These are phyloP conservation scores for Perkinsela sp. DNA, from an alignment of 208 protist genomes.

Conservation along the genomic window DNA sequence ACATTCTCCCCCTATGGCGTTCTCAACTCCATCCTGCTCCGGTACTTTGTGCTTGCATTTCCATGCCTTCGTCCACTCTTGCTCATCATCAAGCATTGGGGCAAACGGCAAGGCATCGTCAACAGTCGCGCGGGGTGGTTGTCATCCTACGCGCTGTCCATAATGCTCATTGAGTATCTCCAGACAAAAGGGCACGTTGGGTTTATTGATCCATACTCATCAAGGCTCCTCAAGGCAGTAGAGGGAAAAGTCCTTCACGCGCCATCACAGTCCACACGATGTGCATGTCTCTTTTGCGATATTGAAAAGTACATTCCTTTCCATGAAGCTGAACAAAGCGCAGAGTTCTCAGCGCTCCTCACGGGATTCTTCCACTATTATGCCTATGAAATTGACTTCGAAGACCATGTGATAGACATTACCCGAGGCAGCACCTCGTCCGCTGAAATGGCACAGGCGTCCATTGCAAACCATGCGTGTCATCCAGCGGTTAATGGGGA, in stretches of 20 bases:
- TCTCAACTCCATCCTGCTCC: constrained; percentile 25
- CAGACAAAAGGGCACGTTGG: background rate
- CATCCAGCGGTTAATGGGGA: background rate
- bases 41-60: constrained; percentile 22
- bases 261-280: background rate
- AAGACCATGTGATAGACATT: constrained; percentile 12
- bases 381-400: constrained; percentile 16
- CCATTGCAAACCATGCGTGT: background rate
- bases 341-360: constrained; percentile 5
- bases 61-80: constrained; percentile 17
- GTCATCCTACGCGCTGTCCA: constrained; percentile 38
- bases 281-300: background rate
- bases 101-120: constrained; percentile 15
- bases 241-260: background rate
- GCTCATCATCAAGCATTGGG: constrained; percentile 27
- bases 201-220: background rate
- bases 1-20: constrained; percentile 28
- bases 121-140: constrained; percentile 36
- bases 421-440: background rate
- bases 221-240: background rate
- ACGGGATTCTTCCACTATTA: constrained; percentile 24
- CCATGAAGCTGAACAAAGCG: constrained; percentile 4
- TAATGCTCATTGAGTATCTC: constrained; percentile 35
- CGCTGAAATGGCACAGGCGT: background rate
- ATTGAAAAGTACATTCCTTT: background rate